Conservation (phyloP, 2,329 filamentous ascomycete genomes). For the Microdochium bolleyi region DNA sequence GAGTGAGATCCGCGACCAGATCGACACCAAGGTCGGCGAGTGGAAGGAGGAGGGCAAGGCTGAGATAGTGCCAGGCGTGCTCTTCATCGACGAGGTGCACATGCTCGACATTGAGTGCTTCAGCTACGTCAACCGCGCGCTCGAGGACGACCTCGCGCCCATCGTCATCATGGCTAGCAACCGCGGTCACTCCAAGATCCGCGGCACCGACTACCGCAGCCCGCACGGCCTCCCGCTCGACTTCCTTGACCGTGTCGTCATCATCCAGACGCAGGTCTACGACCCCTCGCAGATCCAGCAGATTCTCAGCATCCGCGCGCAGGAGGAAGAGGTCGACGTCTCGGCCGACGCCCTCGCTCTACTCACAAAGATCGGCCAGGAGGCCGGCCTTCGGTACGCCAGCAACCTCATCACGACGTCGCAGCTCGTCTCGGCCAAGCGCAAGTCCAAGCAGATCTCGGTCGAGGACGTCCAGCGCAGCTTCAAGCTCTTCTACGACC, state of each 20-base stretch:
- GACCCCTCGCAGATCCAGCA: slow-evolving; percentile 77
- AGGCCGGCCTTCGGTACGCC: slow-evolving; percentile 89
- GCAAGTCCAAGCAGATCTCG: slow-evolving; percentile 73
- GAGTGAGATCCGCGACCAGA: slow-evolving; percentile 95
- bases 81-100: slow-evolving; percentile 98
- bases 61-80: slow-evolving; percentile 90
- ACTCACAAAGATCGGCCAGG: slow-evolving; percentile 90
- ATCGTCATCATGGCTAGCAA: slow-evolving; percentile 99
- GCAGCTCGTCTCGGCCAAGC: slow-evolving; percentile 78
- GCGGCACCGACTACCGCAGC: slow-evolving; percentile 86
- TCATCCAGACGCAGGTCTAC: slow-evolving; percentile 90
- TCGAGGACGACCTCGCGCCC: slow-evolving; percentile 90
- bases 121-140: slow-evolving; percentile 93
- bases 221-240: slow-evolving; percentile 92
- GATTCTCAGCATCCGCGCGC: slow-evolving; percentile 84
- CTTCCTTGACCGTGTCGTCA: slow-evolving; percentile 92
- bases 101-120: slow-evolving; percentile 99
- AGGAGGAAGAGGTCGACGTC: slow-evolving; percentile 92
- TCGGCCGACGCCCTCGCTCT: slow-evolving; percentile 84
- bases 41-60: slow-evolving; percentile 99
- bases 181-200: slow-evolving; percentile 81
- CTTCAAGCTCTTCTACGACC: slow-evolving; percentile 91
- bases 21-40: slow-evolving; percentile 97
- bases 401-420: slow-evolving; percentile 96
- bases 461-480: slow-evolving; percentile 88